phyloP scores from a whole-genome alignment of 2,329 filamentous ascomycete genomes.

The Penicillium fuscoglaucum region DNA sequence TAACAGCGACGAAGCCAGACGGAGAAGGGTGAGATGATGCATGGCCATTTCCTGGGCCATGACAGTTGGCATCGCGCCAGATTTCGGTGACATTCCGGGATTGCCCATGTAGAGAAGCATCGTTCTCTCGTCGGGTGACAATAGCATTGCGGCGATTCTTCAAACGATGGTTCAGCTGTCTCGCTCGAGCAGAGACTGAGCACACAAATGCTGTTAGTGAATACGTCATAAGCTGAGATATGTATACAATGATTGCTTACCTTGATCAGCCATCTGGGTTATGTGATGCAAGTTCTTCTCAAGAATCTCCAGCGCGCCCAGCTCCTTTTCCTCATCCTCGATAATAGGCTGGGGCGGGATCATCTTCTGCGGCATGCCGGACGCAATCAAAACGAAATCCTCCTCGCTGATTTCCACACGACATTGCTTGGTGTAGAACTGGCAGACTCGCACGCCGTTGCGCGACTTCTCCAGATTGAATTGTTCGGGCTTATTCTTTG shows the following conservation, averaged over 20 bases:
- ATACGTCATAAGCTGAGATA: neutral
- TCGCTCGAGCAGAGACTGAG: slow-evolving; percentile 65
- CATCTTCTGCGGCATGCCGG: slow-evolving; percentile 77
- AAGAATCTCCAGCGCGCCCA: slow-evolving; percentile 79
- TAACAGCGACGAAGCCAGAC: slow-evolving; percentile 60
- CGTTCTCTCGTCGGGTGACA: slow-evolving; percentile 59
- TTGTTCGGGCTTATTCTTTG: slow-evolving; percentile 74
- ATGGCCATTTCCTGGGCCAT: slow-evolving; percentile 30
- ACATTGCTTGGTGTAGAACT: slow-evolving; percentile 77
- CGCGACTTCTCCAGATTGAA: slow-evolving; percentile 70
- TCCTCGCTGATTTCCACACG: slow-evolving; percentile 85
- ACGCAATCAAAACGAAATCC: slow-evolving; percentile 80
- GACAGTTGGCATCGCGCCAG: slow-evolving; percentile 39
- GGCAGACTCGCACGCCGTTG: slow-evolving; percentile 71
- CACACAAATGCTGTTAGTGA: neutral
- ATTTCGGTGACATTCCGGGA: slow-evolving; percentile 38
- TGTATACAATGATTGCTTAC: slow-evolving; percentile 37
- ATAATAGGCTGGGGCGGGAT: slow-evolving; percentile 78
- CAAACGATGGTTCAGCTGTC: slow-evolving; percentile 78
- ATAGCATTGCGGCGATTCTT: slow-evolving; percentile 75
- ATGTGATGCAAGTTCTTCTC: slow-evolving; percentile 75
- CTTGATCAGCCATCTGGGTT: slow-evolving; percentile 78
- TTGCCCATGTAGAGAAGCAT: slow-evolving; percentile 35
- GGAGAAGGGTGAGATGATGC: slow-evolving; percentile 45
- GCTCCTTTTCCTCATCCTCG: slow-evolving; percentile 82